Evolutionary conservation across 1,139 yeast species (phyloP).

Genomic region (Nadsonia starkeyi-henricii): DNA sequence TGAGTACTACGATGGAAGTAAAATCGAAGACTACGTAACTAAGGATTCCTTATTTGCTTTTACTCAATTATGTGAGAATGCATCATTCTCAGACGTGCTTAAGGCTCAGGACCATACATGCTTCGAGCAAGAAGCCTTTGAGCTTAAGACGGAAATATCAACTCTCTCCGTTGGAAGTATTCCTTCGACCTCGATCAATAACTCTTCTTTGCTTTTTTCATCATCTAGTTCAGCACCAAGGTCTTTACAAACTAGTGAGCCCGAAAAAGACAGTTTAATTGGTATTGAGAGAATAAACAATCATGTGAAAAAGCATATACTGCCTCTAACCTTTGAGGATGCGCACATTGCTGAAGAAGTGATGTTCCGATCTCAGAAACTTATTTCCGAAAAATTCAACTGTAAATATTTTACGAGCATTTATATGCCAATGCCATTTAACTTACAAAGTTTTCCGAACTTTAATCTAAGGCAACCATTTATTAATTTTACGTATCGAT

Average conservation of each 20-base stretch:
- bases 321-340: neutral
- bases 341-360: conserved; percentile 4
- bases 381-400: conserved; percentile 1
- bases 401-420: neutral
- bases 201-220: neutral
- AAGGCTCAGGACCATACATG: neutral
- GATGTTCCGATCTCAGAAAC: neutral
- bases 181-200: neutral
- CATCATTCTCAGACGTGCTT: neutral
- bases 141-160: neutral
- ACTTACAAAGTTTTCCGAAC: neutral
- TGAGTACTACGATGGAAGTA: conserved; percentile 1
- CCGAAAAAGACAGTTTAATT: neutral
- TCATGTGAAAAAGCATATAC: neutral
- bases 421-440: neutral
- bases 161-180: neutral
- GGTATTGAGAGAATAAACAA: neutral
- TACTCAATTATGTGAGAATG: neutral
- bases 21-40: neutral
- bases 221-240: neutral
- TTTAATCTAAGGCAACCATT: conserved; percentile 12
- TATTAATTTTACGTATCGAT: conserved; percentile 11
- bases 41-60: neutral
- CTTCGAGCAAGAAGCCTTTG: neutral
- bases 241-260: neutral